Conservation (phyloP, 805 yeast genomes). For the Candida nitratophila region DNA sequence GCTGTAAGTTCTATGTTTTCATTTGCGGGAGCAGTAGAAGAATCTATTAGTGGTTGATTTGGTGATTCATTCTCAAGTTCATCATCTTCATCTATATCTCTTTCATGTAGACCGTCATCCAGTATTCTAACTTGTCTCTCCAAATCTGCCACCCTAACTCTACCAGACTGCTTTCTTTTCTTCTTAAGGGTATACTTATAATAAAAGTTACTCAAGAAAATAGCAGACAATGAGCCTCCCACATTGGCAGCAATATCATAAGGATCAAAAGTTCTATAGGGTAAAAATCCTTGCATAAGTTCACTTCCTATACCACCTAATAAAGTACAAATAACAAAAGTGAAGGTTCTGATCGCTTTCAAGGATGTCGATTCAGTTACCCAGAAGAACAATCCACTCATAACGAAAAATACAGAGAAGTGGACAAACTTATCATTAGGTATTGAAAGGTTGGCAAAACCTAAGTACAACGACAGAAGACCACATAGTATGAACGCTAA, state of each 20-base stretch:
- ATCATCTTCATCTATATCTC: not conserved
- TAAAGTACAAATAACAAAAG: conserved; percentile 34
- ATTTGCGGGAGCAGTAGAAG: too few species aligned
- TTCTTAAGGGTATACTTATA: conserved; percentile 7
- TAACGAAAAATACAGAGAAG: conserved; percentile 34
- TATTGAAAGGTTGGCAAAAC: conserved; percentile 41
- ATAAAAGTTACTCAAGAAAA: conserved; percentile 12
- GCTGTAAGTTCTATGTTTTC: not conserved
- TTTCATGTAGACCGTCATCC: not conserved
- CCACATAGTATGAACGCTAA: conserved; percentile 11
- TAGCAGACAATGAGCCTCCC: conserved; percentile 19
- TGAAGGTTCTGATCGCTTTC: conserved; percentile 23
- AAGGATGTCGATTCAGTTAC: conserved; percentile 31
- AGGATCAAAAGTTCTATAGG: conserved; percentile 37
- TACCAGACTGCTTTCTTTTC: conserved; percentile 4
- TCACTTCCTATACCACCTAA: conserved; percentile 44
- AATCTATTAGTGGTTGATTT: too few species aligned
- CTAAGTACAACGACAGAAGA: conserved; percentile 31
- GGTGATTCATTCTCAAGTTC: too few species aligned
- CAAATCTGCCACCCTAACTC: not conserved
- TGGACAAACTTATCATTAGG: conserved; percentile 43
- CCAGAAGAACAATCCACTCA: conserved; percentile 42
- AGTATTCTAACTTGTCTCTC: not conserved
- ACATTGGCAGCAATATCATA: conserved; percentile 22
- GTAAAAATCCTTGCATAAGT: conserved; percentile 34